Evolutionary conservation across 306 rosid species (phyloP), one percentile per base, ranked within the genome.

Genomic region (cucumber (Cucumis sativus)): DNA sequence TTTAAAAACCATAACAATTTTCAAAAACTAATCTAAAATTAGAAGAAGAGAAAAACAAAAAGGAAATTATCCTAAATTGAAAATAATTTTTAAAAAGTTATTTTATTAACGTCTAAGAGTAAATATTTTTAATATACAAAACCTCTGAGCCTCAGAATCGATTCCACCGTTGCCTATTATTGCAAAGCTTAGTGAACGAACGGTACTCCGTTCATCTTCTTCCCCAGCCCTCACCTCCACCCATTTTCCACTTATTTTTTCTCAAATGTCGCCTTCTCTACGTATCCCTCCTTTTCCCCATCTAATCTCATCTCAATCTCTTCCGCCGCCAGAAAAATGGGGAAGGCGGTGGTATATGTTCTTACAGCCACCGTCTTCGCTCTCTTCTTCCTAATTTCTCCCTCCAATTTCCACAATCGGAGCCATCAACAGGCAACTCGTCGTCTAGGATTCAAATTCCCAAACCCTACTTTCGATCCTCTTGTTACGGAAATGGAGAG

Each of bases 261-360:
- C 41, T 64, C 17, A 74, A 41, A 33, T 33, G 37, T 16, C 13
- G 16, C 17, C 17, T 11, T 76, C 52, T 60, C 83, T 77, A 76
- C 77, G 68, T 81, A 82, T 79, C 83, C 62, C 71, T 20, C 62
- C 71, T 20, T 79, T 83, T 79, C 45, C 73, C 87, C 78, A 49
- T 82, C 82, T 33, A 33, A 33, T 5, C 37, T 33, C 4, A 33
- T 33, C 37, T 33, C 37, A 4, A 33, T 47, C 40, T 41, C 62
- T 45, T 56, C 72, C 6, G 39, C 15, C 41, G 64, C 80, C 62
- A 4, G 10, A 60, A 61, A 60, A 60, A 93, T 93, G 97, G 83
- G 86, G 37, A 93, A 84, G 93, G 91, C 82, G 87, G 97, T 88
- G 90, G 91, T 86, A 76, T 87, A 80, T 68, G 33, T 35, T 71